phyloP scores from a whole-genome alignment of 495 filamentous ascomycete species.

The Chaetomium tenue region DNA sequence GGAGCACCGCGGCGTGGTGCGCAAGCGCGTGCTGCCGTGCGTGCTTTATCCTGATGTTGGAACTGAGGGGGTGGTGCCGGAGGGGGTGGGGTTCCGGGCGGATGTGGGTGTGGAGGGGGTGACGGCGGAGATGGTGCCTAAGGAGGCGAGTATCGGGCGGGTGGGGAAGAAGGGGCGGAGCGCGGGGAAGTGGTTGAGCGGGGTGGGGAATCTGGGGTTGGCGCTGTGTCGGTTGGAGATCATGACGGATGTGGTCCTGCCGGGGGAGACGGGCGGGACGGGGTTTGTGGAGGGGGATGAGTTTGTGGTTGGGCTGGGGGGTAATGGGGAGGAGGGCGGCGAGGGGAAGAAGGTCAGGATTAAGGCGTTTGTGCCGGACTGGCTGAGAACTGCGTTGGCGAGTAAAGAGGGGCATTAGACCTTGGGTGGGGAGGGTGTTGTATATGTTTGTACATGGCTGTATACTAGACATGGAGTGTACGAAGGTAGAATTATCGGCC shows the following conservation, averaged over 20 bases:
- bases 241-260: conserved; percentile 74
- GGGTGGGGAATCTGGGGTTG: conserved; percentile 81
- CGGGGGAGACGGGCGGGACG: conserved; percentile 58
- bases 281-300: conserved; percentile 46
- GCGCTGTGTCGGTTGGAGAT: conserved; percentile 84
- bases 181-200: conserved; percentile 72
- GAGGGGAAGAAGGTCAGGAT: conserved; percentile 56
- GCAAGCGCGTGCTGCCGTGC: conserved; percentile 85
- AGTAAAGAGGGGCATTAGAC: conserved; percentile 7
- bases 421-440: neutral
- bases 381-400: conserved; percentile 53
- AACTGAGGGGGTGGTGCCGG: conserved; percentile 33
- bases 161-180: conserved; percentile 58
- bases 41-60: conserved; percentile 62
- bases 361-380: conserved; percentile 84
- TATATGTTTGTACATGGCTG: neutral
- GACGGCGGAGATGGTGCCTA: conserved; percentile 32
- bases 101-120: conserved; percentile 19
- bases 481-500: neutral
- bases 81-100: conserved; percentile 47
- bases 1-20: conserved; percentile 85
- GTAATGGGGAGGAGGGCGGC: conserved; percentile 20
- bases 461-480: neutral
- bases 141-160: conserved; percentile 43
- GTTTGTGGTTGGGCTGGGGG: conserved; percentile 42